Evolutionary conservation across 2,329 filamentous ascomycete genomes (phyloP).

Genomic region (Ceratocystis cacaofunesta): DNA sequence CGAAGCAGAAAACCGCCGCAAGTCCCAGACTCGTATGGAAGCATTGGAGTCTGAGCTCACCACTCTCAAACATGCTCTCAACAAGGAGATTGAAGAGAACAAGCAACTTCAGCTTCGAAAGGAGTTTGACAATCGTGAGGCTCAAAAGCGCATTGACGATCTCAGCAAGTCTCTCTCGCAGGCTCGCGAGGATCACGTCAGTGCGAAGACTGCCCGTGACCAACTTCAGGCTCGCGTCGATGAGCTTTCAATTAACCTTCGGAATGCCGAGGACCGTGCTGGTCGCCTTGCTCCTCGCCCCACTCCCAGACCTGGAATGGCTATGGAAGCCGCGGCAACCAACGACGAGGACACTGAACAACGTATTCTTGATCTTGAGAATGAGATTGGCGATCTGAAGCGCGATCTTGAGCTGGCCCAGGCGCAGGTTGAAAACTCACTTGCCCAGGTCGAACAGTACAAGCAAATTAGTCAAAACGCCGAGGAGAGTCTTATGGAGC

Average conservation of each 20-base stretch:
- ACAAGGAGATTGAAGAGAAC: slow-evolving; percentile 66
- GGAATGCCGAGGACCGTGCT: slow-evolving; percentile 75
- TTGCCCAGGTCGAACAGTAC: slow-evolving; percentile 72
- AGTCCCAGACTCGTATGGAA: slow-evolving; percentile 65
- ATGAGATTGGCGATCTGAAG: slow-evolving; percentile 74
- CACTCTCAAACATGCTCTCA: slow-evolving; percentile 66
- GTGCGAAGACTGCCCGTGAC: slow-evolving; percentile 74
- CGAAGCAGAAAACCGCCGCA: slow-evolving; percentile 67
- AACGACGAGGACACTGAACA: slow-evolving; percentile 39
- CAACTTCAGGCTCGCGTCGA: slow-evolving; percentile 80
- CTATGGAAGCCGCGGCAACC: slow-evolving; percentile 26
- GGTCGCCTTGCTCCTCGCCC: slow-evolving; percentile 69
- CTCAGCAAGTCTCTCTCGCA: slow-evolving; percentile 65
- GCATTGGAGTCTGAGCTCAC: slow-evolving; percentile 64
- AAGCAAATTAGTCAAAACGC: slow-evolving; percentile 73
- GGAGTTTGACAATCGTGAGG: slow-evolving; percentile 79
- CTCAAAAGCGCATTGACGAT: slow-evolving; percentile 84
- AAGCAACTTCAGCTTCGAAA: slow-evolving; percentile 73
- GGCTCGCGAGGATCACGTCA: slow-evolving; percentile 72
- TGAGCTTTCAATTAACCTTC: slow-evolving; percentile 75
- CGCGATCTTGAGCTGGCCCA: slow-evolving; percentile 71
- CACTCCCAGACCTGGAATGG: slow-evolving; percentile 41
- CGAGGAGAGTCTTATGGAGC: slow-evolving; percentile 71
- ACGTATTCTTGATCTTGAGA: slow-evolving; percentile 62
- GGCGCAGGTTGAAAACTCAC: slow-evolving; percentile 66